phyloP scores from a whole-genome alignment of 345 rosid genomes.

The Linum lewisii region DNA sequence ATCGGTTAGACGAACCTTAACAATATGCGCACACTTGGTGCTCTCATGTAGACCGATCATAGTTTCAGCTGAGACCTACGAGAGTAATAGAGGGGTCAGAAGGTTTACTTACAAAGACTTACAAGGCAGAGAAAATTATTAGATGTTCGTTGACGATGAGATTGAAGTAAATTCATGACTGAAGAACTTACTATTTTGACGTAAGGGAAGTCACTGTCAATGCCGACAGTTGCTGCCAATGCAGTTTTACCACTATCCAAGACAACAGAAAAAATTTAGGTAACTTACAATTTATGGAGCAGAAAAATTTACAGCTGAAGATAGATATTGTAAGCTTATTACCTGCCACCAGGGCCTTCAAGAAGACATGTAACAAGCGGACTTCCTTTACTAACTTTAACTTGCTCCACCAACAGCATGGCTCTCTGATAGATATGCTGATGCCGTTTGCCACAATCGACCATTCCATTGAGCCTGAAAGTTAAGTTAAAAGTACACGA shows the following conservation, averaged over 20 bases:
- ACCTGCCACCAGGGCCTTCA: slow-evolving; percentile 97
- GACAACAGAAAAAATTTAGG: slow-evolving; percentile 10
- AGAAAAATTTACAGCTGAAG: not conserved
- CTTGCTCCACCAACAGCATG: slow-evolving; percentile 87
- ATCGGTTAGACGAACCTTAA: slow-evolving; percentile 49
- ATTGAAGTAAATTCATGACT: not conserved
- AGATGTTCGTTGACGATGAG: not conserved
- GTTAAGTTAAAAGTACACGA: slow-evolving; percentile 1
- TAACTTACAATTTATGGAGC: slow-evolving; percentile 11
- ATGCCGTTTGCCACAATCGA: slow-evolving; percentile 71
- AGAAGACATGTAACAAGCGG: slow-evolving; percentile 90
- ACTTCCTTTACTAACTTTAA: slow-evolving; percentile 94
- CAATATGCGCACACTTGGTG: slow-evolving; percentile 88
- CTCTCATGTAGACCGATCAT: slow-evolving; percentile 97
- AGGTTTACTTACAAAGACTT: not conserved
- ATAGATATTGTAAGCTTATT: slow-evolving; percentile 10
- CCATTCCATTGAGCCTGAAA: slow-evolving; percentile 79
- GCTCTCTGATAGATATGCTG: slow-evolving; percentile 83
- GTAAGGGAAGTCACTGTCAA: slow-evolving; percentile 90
- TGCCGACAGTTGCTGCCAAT: slow-evolving; percentile 89
- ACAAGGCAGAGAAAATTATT: too few relatives aligned
- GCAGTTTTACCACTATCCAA: slow-evolving; percentile 93
- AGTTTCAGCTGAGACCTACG: slow-evolving; percentile 83
- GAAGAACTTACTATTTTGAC: slow-evolving; percentile 80
- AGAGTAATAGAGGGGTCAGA: slow-evolving; percentile 7